Percentiles rank a stretch among this genome's conserved stretches.
These are phyloP conservation scores for Saccharomyces cerevisiae DNA, from an alignment of 805 yeast genomes.

Conservation along the genomic window DNA sequence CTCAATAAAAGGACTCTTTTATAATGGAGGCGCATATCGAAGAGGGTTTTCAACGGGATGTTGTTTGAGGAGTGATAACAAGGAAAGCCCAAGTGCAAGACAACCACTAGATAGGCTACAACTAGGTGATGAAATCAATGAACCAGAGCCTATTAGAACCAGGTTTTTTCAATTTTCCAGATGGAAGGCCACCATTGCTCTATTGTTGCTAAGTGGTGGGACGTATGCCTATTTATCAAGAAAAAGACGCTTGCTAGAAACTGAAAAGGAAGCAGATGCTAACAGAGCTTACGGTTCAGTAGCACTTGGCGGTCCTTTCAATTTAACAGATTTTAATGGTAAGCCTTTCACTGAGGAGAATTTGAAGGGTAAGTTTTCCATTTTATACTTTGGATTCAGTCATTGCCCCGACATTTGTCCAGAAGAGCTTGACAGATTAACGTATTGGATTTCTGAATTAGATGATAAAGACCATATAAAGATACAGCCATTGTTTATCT, in stretches of 20 bases:
- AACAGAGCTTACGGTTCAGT: constrained; percentile 88
- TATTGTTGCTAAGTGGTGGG: constrained; percentile 60
- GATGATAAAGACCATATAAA: constrained; percentile 50
- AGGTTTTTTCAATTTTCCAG: constrained; percentile 45
- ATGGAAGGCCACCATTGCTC: constrained; percentile 71
- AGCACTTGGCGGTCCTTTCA: constrained; percentile 70
- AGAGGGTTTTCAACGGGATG: neutral
- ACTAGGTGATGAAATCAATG: constrained; percentile 44
- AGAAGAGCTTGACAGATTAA: constrained; percentile 88
- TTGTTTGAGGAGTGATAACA: neutral
- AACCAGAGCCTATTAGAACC: neutral
- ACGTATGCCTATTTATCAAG: constrained; percentile 58
- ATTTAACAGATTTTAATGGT: constrained; percentile 61
- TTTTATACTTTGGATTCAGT: constrained; percentile 88
- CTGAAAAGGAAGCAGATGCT: constrained; percentile 73
- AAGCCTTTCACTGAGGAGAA: constrained; percentile 67
- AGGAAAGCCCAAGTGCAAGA: constrained; percentile 11
- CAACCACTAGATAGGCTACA: constrained; percentile 75
- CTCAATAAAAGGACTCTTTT: neutral
- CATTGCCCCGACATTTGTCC: constrained; percentile 98
- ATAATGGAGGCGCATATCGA: neutral
- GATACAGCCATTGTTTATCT: constrained; percentile 80
- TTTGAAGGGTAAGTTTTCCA: constrained; percentile 66
- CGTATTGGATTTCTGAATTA: constrained; percentile 52
- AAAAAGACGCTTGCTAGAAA: constrained; percentile 66